Percentiles rank a stretch among this genome's conserved stretches.
Conservation (phyloP, 768 basidiomycete species). For the Tricholomella constricta region DNA sequence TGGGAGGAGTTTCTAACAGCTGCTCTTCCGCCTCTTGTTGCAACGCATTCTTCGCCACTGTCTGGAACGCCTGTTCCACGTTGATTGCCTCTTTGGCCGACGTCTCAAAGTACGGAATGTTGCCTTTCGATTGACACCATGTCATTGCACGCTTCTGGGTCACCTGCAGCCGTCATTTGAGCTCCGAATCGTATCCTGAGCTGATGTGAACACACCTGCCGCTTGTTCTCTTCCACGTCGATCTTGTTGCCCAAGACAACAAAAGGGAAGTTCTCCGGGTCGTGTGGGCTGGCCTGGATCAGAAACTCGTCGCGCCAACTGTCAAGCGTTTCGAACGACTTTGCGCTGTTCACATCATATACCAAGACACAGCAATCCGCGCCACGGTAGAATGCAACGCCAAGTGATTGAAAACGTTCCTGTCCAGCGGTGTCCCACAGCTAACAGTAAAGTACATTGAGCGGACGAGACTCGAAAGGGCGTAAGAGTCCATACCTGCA, state of each 20-base stretch:
- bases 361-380: slow-evolving; percentile 99
- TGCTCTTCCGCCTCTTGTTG: slow-evolving; percentile 97
- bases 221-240: slow-evolving; percentile 97
- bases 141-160: slow-evolving; percentile 99
- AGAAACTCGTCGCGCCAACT: slow-evolving; percentile 99
- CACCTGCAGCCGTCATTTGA: slow-evolving; percentile 54
- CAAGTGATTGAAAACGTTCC: slow-evolving; percentile 98
- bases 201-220: slow-evolving; percentile 64
- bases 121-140: slow-evolving; percentile 99
- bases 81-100: slow-evolving; percentile 99
- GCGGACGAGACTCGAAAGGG: background rate
- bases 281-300: slow-evolving; percentile 97
- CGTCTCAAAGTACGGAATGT: slow-evolving; percentile 99
- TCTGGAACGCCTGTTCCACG: slow-evolving; percentile 99
- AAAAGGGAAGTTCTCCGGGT: slow-evolving; percentile 99
- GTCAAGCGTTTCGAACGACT: slow-evolving; percentile 98
- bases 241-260: slow-evolving; percentile 99
- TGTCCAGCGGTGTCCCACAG: slow-evolving; percentile 99
- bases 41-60: slow-evolving; percentile 98
- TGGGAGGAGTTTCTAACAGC: slow-evolving; percentile 54
- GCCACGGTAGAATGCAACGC: slow-evolving; percentile 98
- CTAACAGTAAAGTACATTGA: slow-evolving; percentile 39
- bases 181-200: background rate
- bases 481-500: slow-evolving; percentile 68
- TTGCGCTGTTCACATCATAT: slow-evolving; percentile 98